Base-by-base conservation (phyloP, 164 flowering plant species). In the Vitis rupestris region DNA sequence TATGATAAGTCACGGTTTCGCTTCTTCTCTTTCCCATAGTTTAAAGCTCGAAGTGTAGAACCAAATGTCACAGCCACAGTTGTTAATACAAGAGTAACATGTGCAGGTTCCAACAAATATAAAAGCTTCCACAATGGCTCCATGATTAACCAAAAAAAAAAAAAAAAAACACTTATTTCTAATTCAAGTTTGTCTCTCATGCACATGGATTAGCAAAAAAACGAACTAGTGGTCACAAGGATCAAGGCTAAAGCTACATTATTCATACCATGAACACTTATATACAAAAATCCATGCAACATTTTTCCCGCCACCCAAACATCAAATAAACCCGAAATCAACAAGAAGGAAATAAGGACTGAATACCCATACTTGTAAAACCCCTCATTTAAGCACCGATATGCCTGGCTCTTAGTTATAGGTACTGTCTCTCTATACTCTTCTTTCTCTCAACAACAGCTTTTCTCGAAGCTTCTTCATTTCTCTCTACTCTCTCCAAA, bases 11-110 rank as follows among this genome's bases (percentile, higher is more conserved):
- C 19, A 1, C 19, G 90, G 70, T 90, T 90, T 10, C 88, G 54
- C 82, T 93, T 97, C 93, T 88, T 90, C 75, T 88, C 94, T 76
- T 95, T 93, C 37, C 93, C 96, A 73, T 90, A 82, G 72, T 80
- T 88, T 31, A 93, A 68, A 23, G 99, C 96, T 55, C 97, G 86
- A 55, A 84, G 82, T 50, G 99, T 97, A 8, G 99, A 84, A 62
- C 82, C 92, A 77, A 82, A 95, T 58, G 98, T 90, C 27, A 91
- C 99, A 54, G 78, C 81, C 10, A 91, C 87, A 9, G 99, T 97
- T 0, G 98, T 95, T 54, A 87, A 29, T 1, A 95, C 87, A 16
- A 93, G 91, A 27, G 87, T 71, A 44, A 89, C 27, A 0, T 96
- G 85, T 50, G 96, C 94, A 56, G 98, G 99, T 72, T 93, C 98